Base-by-base conservation (phyloP, 345 rosid species). In the Ailanthus altissimus region DNA sequence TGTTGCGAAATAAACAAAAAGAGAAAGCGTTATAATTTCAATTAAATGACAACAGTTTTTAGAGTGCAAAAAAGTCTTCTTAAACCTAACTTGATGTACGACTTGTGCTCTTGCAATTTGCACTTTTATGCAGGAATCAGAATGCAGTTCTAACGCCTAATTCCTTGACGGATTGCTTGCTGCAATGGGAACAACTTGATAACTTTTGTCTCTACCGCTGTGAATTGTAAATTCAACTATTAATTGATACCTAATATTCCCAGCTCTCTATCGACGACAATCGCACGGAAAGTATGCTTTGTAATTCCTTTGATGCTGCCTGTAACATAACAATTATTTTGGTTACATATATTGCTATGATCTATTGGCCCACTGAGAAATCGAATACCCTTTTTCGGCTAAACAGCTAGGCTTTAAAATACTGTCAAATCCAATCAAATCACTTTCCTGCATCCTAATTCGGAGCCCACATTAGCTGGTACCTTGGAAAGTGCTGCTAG, bases 351-450 rank as follows among this genome's bases (percentile, higher is more conserved):
- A 32, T 32, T 32, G 38, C 54, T 59, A 51, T 8, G 16, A 73
- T 42, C 38, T 42, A 8, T 40, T 49, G 59, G 58, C 50, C 70
- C 61, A 73, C 67, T 28, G 16, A 59, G 46, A 61, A 73, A 73
- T 72, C 64, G 23, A 62, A 53, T 21, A 0, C 25, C 60, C 16
- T 43, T 63, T 21, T 50, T 53, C 15, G 72, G 65, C 62, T 72
- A 28, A 43, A 64, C 46, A 43, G 32, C 25, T 38, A 63, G n/a
- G 32, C 62, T 70, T 40, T 70, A 77, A 69, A 40, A 21, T 68
- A 67, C 51, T 50, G 32, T n/a, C 75, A 28, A 16, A 46, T 73
- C 77, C 77, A 74, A 50, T 63, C 61, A 74, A 74, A 74, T 63
- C 45, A 38, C 47, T 43, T 63, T 23, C 65, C 16, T 50, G 51